Evolutionary conservation across 371 early-diverging fungal genomes (phyloP).

Genomic region (Syncephalastrum contaminatum): DNA sequence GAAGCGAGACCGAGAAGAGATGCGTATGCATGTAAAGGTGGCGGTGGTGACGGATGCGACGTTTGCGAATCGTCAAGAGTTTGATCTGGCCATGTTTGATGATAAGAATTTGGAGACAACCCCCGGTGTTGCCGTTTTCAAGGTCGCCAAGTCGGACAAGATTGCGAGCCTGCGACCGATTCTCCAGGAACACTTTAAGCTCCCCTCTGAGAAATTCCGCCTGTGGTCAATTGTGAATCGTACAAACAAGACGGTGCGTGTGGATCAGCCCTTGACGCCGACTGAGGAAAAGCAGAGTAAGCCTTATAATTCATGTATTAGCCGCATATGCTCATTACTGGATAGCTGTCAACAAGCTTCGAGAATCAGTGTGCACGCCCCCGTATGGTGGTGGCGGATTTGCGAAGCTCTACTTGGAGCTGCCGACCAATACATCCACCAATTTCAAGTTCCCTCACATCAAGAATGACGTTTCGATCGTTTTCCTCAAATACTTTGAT

Average conservation of each 20-base stretch:
- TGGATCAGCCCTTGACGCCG: conserved; percentile 63
- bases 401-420: conserved; percentile 39
- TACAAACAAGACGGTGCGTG: conserved; percentile 84
- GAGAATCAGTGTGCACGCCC: conserved; percentile 29
- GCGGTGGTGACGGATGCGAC: conserved; percentile 65
- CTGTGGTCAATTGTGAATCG: conserved; percentile 84
- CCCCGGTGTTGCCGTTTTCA: conserved; percentile 38
- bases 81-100: conserved; percentile 79
- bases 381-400: conserved; percentile 23
- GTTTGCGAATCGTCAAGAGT: conserved; percentile 73
- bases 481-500: conserved; percentile 89
- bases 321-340: background rate
- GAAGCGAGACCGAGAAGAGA: conserved; percentile 69
- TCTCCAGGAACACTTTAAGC: conserved; percentile 49
- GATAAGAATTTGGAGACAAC: conserved; percentile 37
- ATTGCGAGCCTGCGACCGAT: conserved; percentile 53
- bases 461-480: conserved; percentile 43
- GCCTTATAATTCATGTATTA: conserved; percentile 6
- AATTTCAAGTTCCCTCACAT: conserved; percentile 30
- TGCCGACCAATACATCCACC: conserved; percentile 18
- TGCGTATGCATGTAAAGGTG: conserved; percentile 65
- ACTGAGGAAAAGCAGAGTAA: conserved; percentile 45
- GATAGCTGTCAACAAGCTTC: conserved; percentile 19
- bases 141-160: conserved; percentile 59
- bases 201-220: conserved; percentile 61